phyloP scores from a whole-genome alignment of 805 yeast species.

The Monosporozyma aerobia region DNA sequence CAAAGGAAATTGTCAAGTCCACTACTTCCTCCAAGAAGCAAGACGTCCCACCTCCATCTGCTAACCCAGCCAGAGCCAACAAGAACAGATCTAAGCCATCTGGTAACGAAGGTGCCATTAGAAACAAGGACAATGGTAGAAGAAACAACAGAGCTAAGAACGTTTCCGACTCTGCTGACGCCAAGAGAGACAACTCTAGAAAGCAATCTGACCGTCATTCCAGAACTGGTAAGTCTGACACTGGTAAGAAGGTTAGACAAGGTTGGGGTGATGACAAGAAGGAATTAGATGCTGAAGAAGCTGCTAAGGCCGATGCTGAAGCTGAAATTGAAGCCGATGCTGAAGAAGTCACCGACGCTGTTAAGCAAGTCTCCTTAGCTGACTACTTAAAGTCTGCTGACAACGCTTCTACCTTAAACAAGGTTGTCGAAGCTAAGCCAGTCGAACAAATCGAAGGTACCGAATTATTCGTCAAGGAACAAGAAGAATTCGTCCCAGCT shows the following conservation, averaged over 20 bases:
- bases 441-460: slow-evolving; percentile 31
- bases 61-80: slow-evolving; percentile 71
- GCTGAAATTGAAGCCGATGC: slow-evolving; percentile 50
- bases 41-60: slow-evolving; percentile 73
- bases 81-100: slow-evolving; percentile 59
- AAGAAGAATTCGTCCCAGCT: slow-evolving; percentile 50
- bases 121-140: slow-evolving; percentile 64
- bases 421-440: slow-evolving; percentile 38
- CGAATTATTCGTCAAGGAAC: slow-evolving; percentile 57
- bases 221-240: slow-evolving; percentile 73
- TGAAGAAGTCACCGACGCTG: slow-evolving; percentile 34
- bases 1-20: slow-evolving; percentile 75
- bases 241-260: slow-evolving; percentile 72
- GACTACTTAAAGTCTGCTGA: slow-evolving; percentile 68
- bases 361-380: slow-evolving; percentile 56
- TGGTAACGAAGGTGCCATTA: slow-evolving; percentile 86
- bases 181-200: slow-evolving; percentile 48
- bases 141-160: slow-evolving; percentile 40
- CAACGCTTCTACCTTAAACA: slow-evolving; percentile 38
- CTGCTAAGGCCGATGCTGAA: slow-evolving; percentile 55
- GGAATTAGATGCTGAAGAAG: slow-evolving; percentile 56
- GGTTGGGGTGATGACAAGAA: slow-evolving; percentile 82
- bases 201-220: slow-evolving; percentile 70
- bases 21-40: slow-evolving; percentile 78
- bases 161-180: slow-evolving; percentile 43